Evolutionary conservation across 2,329 filamentous ascomycete species (phyloP).

Genomic region (Colletotrichum incanum): DNA sequence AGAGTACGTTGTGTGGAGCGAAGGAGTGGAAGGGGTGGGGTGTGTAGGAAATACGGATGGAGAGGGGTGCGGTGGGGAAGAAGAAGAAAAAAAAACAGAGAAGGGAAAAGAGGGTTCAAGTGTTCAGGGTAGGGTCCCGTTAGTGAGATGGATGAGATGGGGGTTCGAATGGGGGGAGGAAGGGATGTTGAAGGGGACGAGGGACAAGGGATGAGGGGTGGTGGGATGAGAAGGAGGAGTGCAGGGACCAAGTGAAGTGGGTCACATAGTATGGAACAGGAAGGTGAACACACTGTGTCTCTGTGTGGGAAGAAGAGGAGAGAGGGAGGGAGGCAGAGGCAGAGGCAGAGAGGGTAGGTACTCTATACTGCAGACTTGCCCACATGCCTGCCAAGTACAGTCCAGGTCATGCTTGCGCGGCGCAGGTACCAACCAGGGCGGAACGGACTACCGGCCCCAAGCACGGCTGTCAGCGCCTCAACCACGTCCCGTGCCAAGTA

Average conservation of each 20-base stretch:
- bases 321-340: not conserved
- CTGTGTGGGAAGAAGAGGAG: not conserved
- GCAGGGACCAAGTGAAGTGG: slow-evolving; percentile 33
- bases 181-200: slow-evolving; percentile 3
- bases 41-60: not conserved
- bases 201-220: not conserved
- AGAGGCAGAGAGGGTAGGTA: not conserved
- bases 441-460: slow-evolving; percentile 17
- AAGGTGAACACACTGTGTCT: slow-evolving; percentile 1
- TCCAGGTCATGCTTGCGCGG: slow-evolving; percentile 17
- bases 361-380: not conserved
- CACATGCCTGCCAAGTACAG: slow-evolving; percentile 4
- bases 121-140: slow-evolving; percentile 35
- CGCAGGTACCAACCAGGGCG: slow-evolving; percentile 15
- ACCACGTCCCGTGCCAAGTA: slow-evolving; percentile 25
- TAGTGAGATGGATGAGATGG: slow-evolving; percentile 30
- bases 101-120: slow-evolving; percentile 32
- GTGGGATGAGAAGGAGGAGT: not conserved
- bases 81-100: not conserved
- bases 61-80: not conserved
- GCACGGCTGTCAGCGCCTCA: slow-evolving; percentile 22
- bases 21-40: slow-evolving; percentile 21
- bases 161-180: slow-evolving; percentile 19
- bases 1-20: slow-evolving; percentile 42
- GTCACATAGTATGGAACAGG: slow-evolving; percentile 3